A percentile compares a stretch with the other conserved stretches of the same genome.
Conservation (phyloP, 192 early-diverging fungal genomes). For the Backusella psychrophila region DNA sequence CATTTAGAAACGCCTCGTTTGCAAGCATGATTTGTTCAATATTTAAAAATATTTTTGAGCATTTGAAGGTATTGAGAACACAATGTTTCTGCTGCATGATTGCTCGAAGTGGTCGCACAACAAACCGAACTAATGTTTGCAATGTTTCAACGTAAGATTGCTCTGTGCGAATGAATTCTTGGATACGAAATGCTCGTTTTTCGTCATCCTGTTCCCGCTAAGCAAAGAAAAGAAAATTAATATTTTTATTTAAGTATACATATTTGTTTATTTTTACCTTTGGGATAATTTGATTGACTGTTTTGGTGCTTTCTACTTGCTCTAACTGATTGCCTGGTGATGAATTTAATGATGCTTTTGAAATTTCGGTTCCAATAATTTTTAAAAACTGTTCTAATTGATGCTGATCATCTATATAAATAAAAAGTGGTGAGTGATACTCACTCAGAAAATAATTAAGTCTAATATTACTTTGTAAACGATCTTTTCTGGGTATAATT, state of each 20-base stretch:
- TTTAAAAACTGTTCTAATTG: constrained; percentile 26
- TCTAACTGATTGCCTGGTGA: neutral
- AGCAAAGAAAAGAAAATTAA: neutral
- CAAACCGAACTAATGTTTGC: constrained; percentile 49
- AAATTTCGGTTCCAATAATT: constrained; percentile 8
- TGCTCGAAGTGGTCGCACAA: constrained; percentile 52
- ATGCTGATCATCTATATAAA: constrained; percentile 5
- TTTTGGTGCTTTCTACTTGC: neutral
- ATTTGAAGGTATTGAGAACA: constrained; percentile 56
- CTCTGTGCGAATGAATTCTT: constrained; percentile 61
- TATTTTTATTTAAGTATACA: neutral
- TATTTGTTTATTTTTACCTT: neutral
- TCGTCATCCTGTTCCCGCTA: constrained; percentile 28
- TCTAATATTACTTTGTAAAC: constrained; percentile 9
- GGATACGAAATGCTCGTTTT: constrained; percentile 49
- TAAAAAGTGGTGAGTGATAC: neutral
- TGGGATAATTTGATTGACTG: neutral
- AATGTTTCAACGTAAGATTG: constrained; percentile 61
- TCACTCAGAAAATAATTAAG: neutral
- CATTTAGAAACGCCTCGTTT: constrained; percentile 53
- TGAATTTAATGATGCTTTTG: neutral
- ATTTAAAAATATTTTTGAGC: constrained; percentile 61
- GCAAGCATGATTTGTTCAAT: constrained; percentile 53
- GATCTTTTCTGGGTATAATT: constrained; percentile 19
- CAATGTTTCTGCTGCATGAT: constrained; percentile 43